Evolutionary conservation across 164 flowering plant genomes (phyloP).

Genomic region (Nymphaea colorata): DNA sequence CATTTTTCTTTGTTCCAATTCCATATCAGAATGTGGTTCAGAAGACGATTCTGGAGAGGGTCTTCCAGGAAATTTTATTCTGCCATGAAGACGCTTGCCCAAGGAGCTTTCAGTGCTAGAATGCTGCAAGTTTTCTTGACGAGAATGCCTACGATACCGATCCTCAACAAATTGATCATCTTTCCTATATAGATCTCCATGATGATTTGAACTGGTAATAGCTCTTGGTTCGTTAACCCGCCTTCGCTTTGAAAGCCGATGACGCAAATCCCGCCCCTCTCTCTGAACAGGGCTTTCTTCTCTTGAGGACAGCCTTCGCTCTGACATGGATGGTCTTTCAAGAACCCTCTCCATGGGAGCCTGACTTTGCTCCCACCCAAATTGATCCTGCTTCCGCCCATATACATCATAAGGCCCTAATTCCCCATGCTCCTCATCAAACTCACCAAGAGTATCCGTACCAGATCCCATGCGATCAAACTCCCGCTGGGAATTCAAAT

Average conservation of each 20-base stretch:
- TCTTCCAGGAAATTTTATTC: conserved; percentile 44
- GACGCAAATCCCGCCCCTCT: conserved; percentile 46
- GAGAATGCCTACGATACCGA: conserved; percentile 18
- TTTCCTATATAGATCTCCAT: conserved; percentile 12
- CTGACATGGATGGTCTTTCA: conserved; percentile 20
- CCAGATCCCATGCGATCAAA: conserved; percentile 26
- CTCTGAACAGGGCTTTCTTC: conserved; percentile 33
- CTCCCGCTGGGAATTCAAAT: conserved; percentile 23
- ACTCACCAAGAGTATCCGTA: conserved; percentile 24
- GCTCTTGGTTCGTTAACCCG: conserved; percentile 56
- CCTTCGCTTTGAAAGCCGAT: conserved; percentile 53
- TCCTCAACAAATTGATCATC: conserved; percentile 27
- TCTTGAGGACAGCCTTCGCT: conserved; percentile 35
- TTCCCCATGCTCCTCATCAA: conserved; percentile 33
- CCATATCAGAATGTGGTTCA: conserved; percentile 21
- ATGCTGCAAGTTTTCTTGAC: conserved; percentile 27
- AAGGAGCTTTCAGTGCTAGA: conserved; percentile 31
- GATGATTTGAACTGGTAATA: conserved; percentile 29
- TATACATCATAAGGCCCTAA: conserved; percentile 32
- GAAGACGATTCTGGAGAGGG: conserved; percentile 20
- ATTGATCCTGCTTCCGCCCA: conserved; percentile 36
- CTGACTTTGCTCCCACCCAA: conserved; percentile 33
- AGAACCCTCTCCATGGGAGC: conserved; percentile 20
- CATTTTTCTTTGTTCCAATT: conserved; percentile 23
- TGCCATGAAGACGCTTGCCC: conserved; percentile 57